A percentile compares a stretch with the other conserved stretches of the same genome.
These are phyloP conservation scores for Acidiella bohemica DNA, from an alignment of 495 filamentous ascomycete species.

Conservation along the genomic window DNA sequence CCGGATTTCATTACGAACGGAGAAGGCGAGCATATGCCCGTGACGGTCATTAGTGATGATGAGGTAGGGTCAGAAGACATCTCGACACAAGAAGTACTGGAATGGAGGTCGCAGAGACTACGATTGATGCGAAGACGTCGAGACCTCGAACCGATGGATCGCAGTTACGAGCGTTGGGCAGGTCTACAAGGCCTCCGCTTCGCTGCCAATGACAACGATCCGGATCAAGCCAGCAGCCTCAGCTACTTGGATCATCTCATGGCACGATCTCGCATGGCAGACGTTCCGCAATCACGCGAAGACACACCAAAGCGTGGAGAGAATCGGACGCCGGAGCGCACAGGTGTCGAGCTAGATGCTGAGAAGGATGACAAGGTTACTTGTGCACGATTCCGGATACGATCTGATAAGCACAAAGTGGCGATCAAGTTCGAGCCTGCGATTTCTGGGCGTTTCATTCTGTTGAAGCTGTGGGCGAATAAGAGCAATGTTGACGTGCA, in stretches of 20 bases:
- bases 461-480: slow-evolving; percentile 69
- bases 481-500: slow-evolving; percentile 70
- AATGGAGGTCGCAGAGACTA: slow-evolving; percentile 21
- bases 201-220: background rate
- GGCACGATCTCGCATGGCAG: background rate
- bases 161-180: slow-evolving; percentile 1
- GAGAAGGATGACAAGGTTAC: slow-evolving; percentile 8
- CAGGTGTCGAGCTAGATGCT: background rate
- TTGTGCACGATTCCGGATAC: slow-evolving; percentile 6
- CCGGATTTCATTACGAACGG: no score
- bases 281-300: background rate
- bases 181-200: background rate
- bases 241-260: background rate
- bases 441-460: slow-evolving; percentile 59
- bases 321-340: background rate
- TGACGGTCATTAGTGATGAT: slow-evolving; percentile 8
- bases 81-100: slow-evolving; percentile 15
- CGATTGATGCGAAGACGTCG: slow-evolving; percentile 12
- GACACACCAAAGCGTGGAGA: background rate
- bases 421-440: slow-evolving; percentile 76
- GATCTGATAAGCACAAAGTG: slow-evolving; percentile 8
- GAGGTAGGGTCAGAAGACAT: slow-evolving; percentile 13
- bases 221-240: background rate
- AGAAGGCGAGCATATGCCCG: slow-evolving; percentile 2
- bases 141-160: slow-evolving; percentile 8